phyloP scores from a whole-genome alignment of 805 yeast species.

The Blastobotrys mokoenaii region DNA sequence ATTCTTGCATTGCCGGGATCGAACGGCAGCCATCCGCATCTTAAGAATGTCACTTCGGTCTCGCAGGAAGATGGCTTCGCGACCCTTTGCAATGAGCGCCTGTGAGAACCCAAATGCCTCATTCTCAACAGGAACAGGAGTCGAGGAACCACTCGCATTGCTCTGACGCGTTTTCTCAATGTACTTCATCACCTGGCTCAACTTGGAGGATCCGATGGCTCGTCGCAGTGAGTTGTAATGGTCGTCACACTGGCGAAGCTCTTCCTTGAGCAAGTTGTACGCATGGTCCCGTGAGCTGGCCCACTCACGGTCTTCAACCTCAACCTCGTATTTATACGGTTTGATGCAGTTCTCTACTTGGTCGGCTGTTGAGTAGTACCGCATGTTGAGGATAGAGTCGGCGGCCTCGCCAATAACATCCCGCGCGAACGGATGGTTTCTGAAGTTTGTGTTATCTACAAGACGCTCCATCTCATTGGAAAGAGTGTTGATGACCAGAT shows the following conservation, averaged over 20 bases:
- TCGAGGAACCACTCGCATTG: slow-evolving; percentile 9
- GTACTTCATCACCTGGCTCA: slow-evolving; percentile 74
- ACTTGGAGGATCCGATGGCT: slow-evolving; percentile 75
- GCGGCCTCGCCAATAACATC: slow-evolving; percentile 82
- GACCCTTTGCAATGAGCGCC: slow-evolving; percentile 65
- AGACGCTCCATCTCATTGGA: slow-evolving; percentile 68
- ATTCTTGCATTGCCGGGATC: slow-evolving; percentile 64
- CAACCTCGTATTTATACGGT: slow-evolving; percentile 96
- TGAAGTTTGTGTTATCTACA: slow-evolving; percentile 63
- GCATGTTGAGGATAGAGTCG: slow-evolving; percentile 60
- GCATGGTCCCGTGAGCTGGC: slow-evolving; percentile 69
- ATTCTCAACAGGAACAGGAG: slow-evolving; percentile 31
- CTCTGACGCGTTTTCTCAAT: slow-evolving; percentile 25
- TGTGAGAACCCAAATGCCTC: slow-evolving; percentile 83
- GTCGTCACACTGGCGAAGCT: slow-evolving; percentile 68
- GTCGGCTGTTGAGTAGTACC: slow-evolving; percentile 88
- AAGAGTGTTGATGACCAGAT: slow-evolving; percentile 71
- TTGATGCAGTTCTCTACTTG: slow-evolving; percentile 98
- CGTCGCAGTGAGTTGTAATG: slow-evolving; percentile 51
- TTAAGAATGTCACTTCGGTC: slow-evolving; percentile 63
- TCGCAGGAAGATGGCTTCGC: slow-evolving; percentile 70
- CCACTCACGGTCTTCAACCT: slow-evolving; percentile 96
- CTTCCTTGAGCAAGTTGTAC: slow-evolving; percentile 66
- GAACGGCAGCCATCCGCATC: slow-evolving; percentile 69
- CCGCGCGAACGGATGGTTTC: slow-evolving; percentile 80